phyloP scores from a whole-genome alignment of 805 yeast species.

The Starmera pachycereana region DNA sequence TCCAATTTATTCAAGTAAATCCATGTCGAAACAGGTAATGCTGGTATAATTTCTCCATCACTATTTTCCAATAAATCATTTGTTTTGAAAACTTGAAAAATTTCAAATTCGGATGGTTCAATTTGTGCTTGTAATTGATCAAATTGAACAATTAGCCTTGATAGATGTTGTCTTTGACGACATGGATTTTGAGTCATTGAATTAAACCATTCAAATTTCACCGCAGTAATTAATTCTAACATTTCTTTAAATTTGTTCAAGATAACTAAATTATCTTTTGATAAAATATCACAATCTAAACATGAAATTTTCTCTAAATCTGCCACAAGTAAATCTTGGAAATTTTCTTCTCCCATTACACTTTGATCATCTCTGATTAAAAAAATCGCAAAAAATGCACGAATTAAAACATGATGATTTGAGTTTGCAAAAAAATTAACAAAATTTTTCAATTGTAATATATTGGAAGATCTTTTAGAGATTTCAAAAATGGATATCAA shows the following conservation, averaged over 20 bases:
- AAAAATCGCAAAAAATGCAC: constrained; percentile 54
- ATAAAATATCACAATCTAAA: constrained; percentile 23
- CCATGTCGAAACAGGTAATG: constrained; percentile 64
- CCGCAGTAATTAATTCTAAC: constrained; percentile 36
- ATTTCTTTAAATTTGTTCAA: constrained; percentile 20
- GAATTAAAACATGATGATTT: constrained; percentile 34
- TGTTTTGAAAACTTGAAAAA: constrained; percentile 25
- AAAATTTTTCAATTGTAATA: constrained; percentile 22
- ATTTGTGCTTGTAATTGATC: constrained; percentile 74
- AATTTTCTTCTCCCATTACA: constrained; percentile 39
- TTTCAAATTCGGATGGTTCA: constrained; percentile 49
- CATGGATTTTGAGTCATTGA: constrained; percentile 58
- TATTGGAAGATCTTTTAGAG: constrained; percentile 16
- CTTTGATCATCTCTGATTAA: constrained; percentile 53
- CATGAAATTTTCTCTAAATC: constrained; percentile 36
- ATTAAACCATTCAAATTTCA: constrained; percentile 33
- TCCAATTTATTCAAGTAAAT: constrained; percentile 54
- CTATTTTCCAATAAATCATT: constrained; percentile 17
- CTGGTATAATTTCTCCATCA: constrained; percentile 21
- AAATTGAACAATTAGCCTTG: constrained; percentile 48
- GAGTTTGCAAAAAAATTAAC: constrained; percentile 23
- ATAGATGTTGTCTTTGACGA: constrained; percentile 69
- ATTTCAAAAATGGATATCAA: constrained; percentile 25
- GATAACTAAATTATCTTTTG: constrained; percentile 14
- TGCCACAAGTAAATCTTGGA: constrained; percentile 27